phyloP scores from a whole-genome alignment of 768 basidiomycete genomes.

The Obba rivulosa region DNA sequence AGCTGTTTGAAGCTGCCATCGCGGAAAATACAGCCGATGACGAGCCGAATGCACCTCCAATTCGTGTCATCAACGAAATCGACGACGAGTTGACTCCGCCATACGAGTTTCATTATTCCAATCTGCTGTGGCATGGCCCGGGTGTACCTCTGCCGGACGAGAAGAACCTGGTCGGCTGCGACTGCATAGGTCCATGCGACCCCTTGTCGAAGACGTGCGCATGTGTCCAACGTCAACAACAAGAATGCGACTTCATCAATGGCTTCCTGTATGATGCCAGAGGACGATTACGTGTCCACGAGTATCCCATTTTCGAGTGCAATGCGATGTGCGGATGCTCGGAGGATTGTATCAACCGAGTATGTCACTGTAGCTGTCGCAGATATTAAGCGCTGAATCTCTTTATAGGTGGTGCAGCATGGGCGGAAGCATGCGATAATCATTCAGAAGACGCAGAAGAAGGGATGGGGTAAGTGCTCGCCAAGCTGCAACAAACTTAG shows the following conservation, averaged over 20 bases:
- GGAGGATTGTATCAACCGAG: slow-evolving; percentile 77
- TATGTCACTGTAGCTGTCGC: slow-evolving; percentile 28
- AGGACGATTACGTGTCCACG: slow-evolving; percentile 41
- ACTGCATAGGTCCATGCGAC: slow-evolving; percentile 71
- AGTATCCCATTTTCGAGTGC: slow-evolving; percentile 79
- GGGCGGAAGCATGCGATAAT: slow-evolving; percentile 61
- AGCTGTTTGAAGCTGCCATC: slow-evolving; percentile 63
- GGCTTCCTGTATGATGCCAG: slow-evolving; percentile 70
- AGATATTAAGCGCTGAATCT: neutral
- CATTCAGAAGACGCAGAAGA: slow-evolving; percentile 65
- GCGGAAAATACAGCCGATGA: slow-evolving; percentile 56
- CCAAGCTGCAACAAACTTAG: too few species aligned
- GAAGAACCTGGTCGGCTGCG: slow-evolving; percentile 56
- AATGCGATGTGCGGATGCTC: slow-evolving; percentile 78
- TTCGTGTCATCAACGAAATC: slow-evolving; percentile 62
- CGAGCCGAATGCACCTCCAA: slow-evolving; percentile 65
- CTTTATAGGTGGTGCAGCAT: slow-evolving; percentile 69
- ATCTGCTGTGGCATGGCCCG: slow-evolving; percentile 69
- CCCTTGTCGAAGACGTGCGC: slow-evolving; percentile 69
- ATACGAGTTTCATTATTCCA: slow-evolving; percentile 88
- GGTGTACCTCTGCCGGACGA: slow-evolving; percentile 64
- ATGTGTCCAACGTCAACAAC: slow-evolving; percentile 56
- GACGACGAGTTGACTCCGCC: slow-evolving; percentile 67
- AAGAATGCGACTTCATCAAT: slow-evolving; percentile 14
- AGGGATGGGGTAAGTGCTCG: slow-evolving; percentile 74